These are phyloP conservation scores for Auricularia sp. DNA, from an alignment of 768 basidiomycete species.

Conservation along the genomic window DNA sequence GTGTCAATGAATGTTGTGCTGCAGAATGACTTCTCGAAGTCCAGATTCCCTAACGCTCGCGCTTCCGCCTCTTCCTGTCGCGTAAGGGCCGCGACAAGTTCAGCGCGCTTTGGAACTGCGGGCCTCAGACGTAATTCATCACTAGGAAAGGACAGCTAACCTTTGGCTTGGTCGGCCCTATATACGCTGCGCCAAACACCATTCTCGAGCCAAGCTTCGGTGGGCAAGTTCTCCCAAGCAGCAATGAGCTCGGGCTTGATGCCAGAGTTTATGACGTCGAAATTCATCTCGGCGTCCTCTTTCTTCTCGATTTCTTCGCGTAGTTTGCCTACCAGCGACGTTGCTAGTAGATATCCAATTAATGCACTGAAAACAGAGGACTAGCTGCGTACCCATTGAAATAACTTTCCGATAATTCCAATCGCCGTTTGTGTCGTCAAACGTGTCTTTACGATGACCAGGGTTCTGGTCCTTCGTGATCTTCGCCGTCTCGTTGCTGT, in stretches of 20 bases:
- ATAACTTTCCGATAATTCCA: conserved; percentile 28
- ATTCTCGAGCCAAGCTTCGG: background rate
- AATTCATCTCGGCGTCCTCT: background rate
- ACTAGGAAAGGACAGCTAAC: background rate
- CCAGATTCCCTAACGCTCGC: background rate
- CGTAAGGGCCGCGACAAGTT: background rate
- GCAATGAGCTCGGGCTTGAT: conserved; percentile 12
- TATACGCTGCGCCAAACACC: background rate
- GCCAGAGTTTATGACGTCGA: conserved; percentile 3
- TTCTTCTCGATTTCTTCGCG: background rate
- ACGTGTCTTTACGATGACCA: conserved; percentile 21
- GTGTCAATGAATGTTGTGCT: background rate
- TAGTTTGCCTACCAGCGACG: conserved; percentile 1
- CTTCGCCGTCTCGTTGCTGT: conserved; percentile 20
- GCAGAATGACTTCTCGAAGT: background rate
- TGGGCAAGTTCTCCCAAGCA: background rate
- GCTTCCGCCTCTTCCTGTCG: background rate
- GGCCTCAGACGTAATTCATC: background rate
- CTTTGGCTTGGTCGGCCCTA: background rate
- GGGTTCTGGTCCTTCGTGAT: conserved; percentile 31
- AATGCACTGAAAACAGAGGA: background rate
- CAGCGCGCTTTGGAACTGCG: background rate
- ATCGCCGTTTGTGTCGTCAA: conserved; percentile 30
- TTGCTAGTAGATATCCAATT: background rate
- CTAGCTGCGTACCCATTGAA: conserved; percentile 14